phyloP scores from a whole-genome alignment of 306 rosid genomes.

The Medicago truncatula region DNA sequence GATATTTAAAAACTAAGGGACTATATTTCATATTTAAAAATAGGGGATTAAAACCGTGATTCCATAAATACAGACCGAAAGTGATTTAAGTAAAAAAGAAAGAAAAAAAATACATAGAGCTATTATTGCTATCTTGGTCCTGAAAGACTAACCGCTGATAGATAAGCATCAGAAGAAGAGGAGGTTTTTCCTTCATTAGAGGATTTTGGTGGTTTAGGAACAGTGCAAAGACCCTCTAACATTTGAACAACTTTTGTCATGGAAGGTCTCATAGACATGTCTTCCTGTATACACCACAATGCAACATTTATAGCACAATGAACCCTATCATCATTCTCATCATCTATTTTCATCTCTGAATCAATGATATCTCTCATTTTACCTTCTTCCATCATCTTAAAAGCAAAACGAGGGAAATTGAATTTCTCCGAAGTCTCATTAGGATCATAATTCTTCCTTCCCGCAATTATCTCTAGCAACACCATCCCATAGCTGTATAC shows the following conservation, averaged over 20 bases:
- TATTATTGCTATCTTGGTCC: slow-evolving; percentile 53
- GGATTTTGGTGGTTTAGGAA: slow-evolving; percentile 73
- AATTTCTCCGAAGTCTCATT: slow-evolving; percentile 67
- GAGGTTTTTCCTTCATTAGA: slow-evolving; percentile 50
- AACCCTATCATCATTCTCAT: slow-evolving; percentile 54
- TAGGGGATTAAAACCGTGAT: too few relatives aligned
- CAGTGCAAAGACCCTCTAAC: slow-evolving; percentile 75
- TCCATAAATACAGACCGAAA: too few relatives aligned
- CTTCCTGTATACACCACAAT: slow-evolving; percentile 47
- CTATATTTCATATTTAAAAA: too few relatives aligned
- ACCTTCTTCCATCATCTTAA: slow-evolving; percentile 88
- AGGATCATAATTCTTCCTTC: slow-evolving; percentile 80
- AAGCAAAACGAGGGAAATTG: slow-evolving; percentile 76
- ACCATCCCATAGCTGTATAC: slow-evolving; percentile 91
- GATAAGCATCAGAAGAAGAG: slow-evolving; percentile 65
- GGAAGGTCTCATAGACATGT: slow-evolving; percentile 76
- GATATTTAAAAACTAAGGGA: too few relatives aligned
- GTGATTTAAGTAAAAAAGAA: too few relatives aligned
- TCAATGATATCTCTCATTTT: slow-evolving; percentile 60
- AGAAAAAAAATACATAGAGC: too few relatives aligned
- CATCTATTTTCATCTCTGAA: slow-evolving; percentile 39
- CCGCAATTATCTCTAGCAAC: slow-evolving; percentile 79
- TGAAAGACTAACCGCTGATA: slow-evolving; percentile 73
- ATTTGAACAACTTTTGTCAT: slow-evolving; percentile 90
- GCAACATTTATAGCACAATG: slow-evolving; percentile 62